phyloP scores from a whole-genome alignment of 2,329 filamentous ascomycete genomes.

The Tolypocladium paradoxum region DNA sequence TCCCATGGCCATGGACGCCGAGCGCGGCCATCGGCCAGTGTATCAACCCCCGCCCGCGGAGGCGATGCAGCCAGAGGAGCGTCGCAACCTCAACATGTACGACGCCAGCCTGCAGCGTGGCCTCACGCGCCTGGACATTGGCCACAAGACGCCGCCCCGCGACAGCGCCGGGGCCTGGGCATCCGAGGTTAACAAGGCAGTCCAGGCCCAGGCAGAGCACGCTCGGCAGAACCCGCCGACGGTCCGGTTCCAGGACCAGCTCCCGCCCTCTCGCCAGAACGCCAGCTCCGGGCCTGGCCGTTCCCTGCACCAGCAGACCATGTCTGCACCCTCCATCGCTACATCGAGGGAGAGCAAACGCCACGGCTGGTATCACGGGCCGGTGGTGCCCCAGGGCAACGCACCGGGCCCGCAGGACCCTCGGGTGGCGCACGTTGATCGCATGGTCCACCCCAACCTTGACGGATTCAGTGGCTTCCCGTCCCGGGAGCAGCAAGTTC shows the following conservation, averaged over 20 bases:
- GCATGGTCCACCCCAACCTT: conserved; percentile 48
- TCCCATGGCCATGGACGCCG: conserved; percentile 65
- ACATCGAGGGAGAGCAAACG: conserved; percentile 53
- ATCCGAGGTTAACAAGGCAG: conserved; percentile 42
- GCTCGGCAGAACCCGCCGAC: conserved; percentile 32
- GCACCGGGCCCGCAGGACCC: conserved; percentile 17
- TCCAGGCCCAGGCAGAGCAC: conserved; percentile 44
- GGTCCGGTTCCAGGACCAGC: conserved; percentile 45
- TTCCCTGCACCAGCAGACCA: conserved; percentile 43
- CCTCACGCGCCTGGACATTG: conserved; percentile 56
- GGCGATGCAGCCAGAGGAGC: conserved; percentile 29
- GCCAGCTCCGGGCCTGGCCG: conserved; percentile 11
- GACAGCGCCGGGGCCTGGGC: conserved; percentile 47
- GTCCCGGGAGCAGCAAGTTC: conserved; percentile 15
- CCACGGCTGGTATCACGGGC: conserved; percentile 61
- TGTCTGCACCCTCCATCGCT: conserved; percentile 46
- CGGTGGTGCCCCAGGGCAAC: conserved; percentile 27
- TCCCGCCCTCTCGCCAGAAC: conserved; percentile 22
- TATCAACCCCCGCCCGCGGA: conserved; percentile 18
- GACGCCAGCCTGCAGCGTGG: conserved; percentile 57
- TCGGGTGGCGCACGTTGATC: conserved; percentile 36
- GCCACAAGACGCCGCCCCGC: conserved; percentile 35
- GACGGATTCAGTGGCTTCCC: conserved; percentile 41
- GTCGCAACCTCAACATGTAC: conserved; percentile 45
- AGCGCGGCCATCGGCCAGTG: conserved; percentile 24